A percentile compares a stretch with the other conserved stretches of the same genome.
These are phyloP conservation scores for Adansonia rubrostipa DNA, from an alignment of 441 rosid genomes.

Conservation along the genomic window DNA sequence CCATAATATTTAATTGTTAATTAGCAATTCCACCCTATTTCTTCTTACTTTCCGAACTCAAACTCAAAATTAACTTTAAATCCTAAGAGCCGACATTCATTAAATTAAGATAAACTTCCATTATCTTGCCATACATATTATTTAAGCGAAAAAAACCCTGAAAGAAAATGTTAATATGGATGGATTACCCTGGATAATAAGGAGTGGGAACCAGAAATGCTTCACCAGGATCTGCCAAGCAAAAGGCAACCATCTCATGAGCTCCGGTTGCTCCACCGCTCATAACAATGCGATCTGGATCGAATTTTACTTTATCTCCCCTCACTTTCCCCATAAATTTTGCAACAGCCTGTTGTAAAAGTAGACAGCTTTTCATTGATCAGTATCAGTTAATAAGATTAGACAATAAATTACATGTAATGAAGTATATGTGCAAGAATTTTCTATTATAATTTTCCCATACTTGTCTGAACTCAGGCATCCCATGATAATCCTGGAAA, in stretches of 20 bases:
- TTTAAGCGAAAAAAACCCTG: too few relatives aligned
- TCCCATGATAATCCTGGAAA: conserved; percentile 89
- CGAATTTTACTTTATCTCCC: conserved; percentile 62
- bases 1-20: too few relatives aligned
- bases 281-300: conserved; percentile 89
- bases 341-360: conserved; percentile 70
- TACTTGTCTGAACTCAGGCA: conserved; percentile 82
- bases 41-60: too few relatives aligned
- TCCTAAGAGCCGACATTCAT: too few relatives aligned
- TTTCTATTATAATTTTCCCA: not conserved
- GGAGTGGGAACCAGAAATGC: conserved; percentile 96
- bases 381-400: not conserved
- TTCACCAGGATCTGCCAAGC: conserved; percentile 89
- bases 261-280: conserved; percentile 98
- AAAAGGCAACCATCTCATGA: conserved; percentile 74
- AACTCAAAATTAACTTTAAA: too few relatives aligned
- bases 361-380: not conserved
- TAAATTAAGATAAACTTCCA: too few relatives aligned
- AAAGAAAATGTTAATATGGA: too few relatives aligned
- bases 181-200: conserved; percentile 87
- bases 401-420: not conserved
- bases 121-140: too few relatives aligned
- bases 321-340: conserved; percentile 87
- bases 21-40: too few relatives aligned
- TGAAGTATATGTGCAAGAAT: not conserved